Evolutionary conservation across 2,329 filamentous ascomycete species (phyloP), one percentile per base, ranked within the genome.

Genomic region (Septoria linicola): DNA sequence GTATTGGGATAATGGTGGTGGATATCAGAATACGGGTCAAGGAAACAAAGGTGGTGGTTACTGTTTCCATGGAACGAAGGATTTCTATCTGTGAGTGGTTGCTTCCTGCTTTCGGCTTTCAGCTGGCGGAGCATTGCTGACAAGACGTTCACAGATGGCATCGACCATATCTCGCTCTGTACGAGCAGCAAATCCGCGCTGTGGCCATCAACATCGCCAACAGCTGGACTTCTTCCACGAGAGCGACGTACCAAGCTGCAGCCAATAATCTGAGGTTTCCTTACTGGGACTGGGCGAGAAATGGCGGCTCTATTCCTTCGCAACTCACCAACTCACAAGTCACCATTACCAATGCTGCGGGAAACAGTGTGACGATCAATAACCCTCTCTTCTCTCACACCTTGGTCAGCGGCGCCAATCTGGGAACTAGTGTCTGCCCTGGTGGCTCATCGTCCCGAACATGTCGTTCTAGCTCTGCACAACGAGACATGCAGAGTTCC

Each of bases 211-310:
- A 27, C 30, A 55, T 59, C 19, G 61, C 63, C 20, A 58, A 58
- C 36, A 47, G 44, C 10, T 62, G 54, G 41, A 49, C 44, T 4
- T 45, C 32, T 13, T 37, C 39, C 14, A 31, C 25, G n/a, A 49
- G 44, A 31, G 37, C 40, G 6, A 48, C 46, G 3, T 67, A 56
- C 49, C 52, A 62, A 19, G 44, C 36, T 14, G 50, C 44, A 47
- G 59, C 60, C 5, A 35, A 52, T 8, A 60, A 53, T 11, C 55
- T 68, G 40, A 53, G 62, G 21, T 54, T 59, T 14, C 63, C 63
- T 3, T 65, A 61, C 57, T 65, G 61, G 61, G 63, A 65, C 45
- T 65, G 62, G 63, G 60, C 60, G 23, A 54, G 54, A 11, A 53
- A 41, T 14, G 57, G 60, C 11, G 42, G 53, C 14, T 43, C 47